These are phyloP conservation scores for Cicer chorassanicum DNA, from an alignment of 306 rosid species.

Conservation along the genomic window DNA sequence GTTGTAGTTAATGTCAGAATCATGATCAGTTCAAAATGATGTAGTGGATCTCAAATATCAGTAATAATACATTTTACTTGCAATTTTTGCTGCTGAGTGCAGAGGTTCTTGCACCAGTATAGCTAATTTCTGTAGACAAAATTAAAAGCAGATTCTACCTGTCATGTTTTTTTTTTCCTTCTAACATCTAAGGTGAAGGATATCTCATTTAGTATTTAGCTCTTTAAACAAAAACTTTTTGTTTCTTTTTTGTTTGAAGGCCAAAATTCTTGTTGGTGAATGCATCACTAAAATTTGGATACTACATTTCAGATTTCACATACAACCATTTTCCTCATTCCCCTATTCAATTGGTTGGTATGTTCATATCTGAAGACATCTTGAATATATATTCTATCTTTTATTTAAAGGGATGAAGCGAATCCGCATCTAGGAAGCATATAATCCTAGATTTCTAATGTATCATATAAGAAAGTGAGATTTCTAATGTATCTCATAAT, in stretches of 20 bases:
- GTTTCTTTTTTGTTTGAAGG: background rate
- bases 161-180: background rate
- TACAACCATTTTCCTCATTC: no score
- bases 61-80: conserved; percentile 31
- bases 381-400: no score
- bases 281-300: no score
- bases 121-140: conserved; percentile 24
- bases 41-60: conserved; percentile 35
- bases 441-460: no score
- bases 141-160: conserved; percentile 18
- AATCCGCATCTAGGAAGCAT: no score
- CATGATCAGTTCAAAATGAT: conserved; percentile 26
- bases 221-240: background rate
- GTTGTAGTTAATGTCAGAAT: conserved; percentile 29
- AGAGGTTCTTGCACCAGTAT: conserved; percentile 42
- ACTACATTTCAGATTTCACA: no score
- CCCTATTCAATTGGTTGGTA: no score
- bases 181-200: background rate
- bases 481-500: no score
- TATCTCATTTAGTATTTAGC: background rate
- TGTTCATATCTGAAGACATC: no score
- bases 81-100: conserved; percentile 45
- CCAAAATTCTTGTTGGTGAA: no score
- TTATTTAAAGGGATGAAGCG: no score
- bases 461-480: no score